Conservation (phyloP, 202 grass and related monocot genomes). For the Zoysia matrella region DNA sequence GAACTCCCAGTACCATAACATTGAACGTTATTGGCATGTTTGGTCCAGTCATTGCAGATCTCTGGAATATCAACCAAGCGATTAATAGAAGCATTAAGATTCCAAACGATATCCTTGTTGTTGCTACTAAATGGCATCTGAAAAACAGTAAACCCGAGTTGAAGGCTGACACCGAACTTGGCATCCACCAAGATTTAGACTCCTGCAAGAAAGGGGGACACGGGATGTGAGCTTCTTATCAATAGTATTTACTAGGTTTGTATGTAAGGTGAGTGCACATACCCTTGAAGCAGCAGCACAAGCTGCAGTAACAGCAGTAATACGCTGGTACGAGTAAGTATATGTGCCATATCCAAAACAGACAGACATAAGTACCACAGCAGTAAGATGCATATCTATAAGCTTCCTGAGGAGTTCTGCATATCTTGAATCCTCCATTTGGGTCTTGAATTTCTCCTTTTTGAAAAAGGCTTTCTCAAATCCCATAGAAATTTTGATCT, state of each 20-base stretch:
- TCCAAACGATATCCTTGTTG: constrained; percentile 65
- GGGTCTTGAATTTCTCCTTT: constrained; percentile 79
- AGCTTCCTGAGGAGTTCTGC: constrained; percentile 69
- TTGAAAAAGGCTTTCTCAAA: constrained; percentile 82
- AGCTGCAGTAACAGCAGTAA: constrained; percentile 70
- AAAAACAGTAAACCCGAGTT: constrained; percentile 62
- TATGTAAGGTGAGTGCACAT: constrained; percentile 2
- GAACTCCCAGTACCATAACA: constrained; percentile 63
- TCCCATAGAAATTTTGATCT: constrained; percentile 72
- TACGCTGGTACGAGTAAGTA: constrained; percentile 74
- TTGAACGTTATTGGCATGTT: constrained; percentile 94
- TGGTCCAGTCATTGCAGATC: constrained; percentile 58
- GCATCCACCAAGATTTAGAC: constrained; percentile 84
- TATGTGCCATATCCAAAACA: constrained; percentile 84
- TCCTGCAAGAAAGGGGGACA: constrained; percentile 56
- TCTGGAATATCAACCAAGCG: constrained; percentile 70
- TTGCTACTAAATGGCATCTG: constrained; percentile 70
- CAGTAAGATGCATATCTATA: constrained; percentile 84
- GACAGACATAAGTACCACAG: constrained; percentile 79
- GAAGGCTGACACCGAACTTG: constrained; percentile 69
- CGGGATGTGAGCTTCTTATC: constrained; percentile 1
- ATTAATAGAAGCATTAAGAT: constrained; percentile 76
- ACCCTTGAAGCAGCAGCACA: constrained; percentile 67
- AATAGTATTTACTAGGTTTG: constrained; percentile 3
- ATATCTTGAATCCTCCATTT: constrained; percentile 70